A percentile compares a stretch with the other conserved stretches of the same genome.
phyloP scores from a whole-genome alignment of 129 eudicot species.

The Gnaphalium uliginosum region DNA sequence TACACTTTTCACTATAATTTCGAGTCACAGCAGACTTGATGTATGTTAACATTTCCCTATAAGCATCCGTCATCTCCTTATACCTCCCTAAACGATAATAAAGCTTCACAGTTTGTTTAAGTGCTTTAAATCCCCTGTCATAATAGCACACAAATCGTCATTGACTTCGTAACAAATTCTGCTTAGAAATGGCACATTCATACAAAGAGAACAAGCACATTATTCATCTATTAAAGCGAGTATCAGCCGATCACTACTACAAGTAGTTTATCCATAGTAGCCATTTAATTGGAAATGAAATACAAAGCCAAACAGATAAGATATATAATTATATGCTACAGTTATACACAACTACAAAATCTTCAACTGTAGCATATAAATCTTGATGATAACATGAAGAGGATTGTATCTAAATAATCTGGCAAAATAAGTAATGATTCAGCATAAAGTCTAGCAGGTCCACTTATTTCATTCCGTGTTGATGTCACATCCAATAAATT shows the following conservation, averaged over 20 bases:
- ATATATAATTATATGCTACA: background rate
- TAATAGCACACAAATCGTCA: constrained; percentile 20
- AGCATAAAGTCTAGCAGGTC: background rate
- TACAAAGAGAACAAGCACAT: background rate
- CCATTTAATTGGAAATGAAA: background rate
- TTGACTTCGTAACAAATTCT: constrained; percentile 7
- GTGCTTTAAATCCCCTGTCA: constrained; percentile 96
- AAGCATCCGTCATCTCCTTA: constrained; percentile 96
- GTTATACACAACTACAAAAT: background rate
- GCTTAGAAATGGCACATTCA: background rate
- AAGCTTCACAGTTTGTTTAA: constrained; percentile 95
- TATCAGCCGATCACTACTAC: background rate
- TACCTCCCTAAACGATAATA: constrained; percentile 88
- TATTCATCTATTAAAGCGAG: background rate
- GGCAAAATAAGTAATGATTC: constrained; percentile 1
- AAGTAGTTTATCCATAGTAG: background rate
- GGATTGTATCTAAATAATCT: background rate
- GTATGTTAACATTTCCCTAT: constrained; percentile 94
- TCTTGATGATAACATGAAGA: background rate
- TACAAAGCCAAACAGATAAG: background rate
- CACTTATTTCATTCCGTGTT: background rate
- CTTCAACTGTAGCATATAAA: background rate
- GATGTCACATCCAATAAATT: constrained; percentile 16
- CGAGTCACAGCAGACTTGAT: constrained; percentile 97
- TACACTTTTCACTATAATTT: constrained; percentile 95